phyloP scores from a whole-genome alignment of 1,139 yeast genomes.

The Lodderomyces parapsilosis region DNA sequence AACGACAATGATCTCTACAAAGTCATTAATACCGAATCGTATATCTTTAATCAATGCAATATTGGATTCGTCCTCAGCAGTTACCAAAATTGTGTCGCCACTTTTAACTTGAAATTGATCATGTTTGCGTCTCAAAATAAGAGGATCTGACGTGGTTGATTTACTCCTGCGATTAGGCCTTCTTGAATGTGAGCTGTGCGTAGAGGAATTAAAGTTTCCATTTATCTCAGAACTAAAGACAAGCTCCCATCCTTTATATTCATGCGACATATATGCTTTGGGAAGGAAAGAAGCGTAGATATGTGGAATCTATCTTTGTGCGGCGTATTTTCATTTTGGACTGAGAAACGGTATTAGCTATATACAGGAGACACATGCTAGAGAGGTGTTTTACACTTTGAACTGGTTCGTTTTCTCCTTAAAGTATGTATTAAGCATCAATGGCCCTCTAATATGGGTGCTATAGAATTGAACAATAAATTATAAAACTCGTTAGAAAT shows the following conservation, averaged over 20 bases:
- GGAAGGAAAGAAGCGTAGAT: too few relatives aligned
- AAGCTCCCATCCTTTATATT: neutral
- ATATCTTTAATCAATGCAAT: slow-evolving; percentile 42
- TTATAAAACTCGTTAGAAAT: neutral
- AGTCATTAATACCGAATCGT: slow-evolving; percentile 35
- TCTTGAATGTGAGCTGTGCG: neutral
- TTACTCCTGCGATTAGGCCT: neutral
- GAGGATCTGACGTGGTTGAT: slow-evolving; percentile 11
- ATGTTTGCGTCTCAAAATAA: slow-evolving; percentile 24
- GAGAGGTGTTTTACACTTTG: too few relatives aligned
- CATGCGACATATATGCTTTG: neutral
- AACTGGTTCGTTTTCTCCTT: neutral
- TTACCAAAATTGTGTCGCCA: slow-evolving; percentile 41
- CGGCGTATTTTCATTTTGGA: neutral
- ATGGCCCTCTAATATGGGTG: neutral
- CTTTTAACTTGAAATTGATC: slow-evolving; percentile 38
- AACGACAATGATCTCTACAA: slow-evolving; percentile 35
- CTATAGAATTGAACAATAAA: neutral
- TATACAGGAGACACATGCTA: too few relatives aligned
- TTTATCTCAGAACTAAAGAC: neutral
- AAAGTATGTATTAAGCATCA: neutral
- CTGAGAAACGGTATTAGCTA: too few relatives aligned
- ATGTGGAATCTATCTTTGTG: neutral
- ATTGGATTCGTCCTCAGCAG: slow-evolving; percentile 14
- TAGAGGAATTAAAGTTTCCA: neutral